phyloP scores from a whole-genome alignment of 2,329 filamentous ascomycete species.

The Scedosporium aurantiacum region DNA sequence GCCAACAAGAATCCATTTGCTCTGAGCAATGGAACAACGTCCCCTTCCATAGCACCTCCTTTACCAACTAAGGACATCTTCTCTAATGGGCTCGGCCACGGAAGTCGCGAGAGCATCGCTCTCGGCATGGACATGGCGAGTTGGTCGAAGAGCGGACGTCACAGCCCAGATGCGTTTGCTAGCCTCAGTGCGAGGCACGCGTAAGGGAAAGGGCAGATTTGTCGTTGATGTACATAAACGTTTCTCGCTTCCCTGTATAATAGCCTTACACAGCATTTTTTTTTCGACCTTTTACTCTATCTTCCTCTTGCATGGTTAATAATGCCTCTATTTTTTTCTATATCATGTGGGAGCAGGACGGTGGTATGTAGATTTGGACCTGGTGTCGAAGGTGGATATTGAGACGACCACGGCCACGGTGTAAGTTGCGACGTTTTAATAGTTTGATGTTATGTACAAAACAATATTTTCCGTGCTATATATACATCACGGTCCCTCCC shows the following conservation, averaged over 20 bases:
- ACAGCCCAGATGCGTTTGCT: constrained; percentile 72
- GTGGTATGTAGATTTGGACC: not conserved
- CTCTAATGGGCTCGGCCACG: not conserved
- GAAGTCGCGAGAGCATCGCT: constrained; percentile 60
- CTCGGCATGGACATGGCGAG: constrained; percentile 49
- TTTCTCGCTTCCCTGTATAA: not conserved
- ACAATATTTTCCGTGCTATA: not conserved
- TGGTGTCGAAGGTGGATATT: not conserved
- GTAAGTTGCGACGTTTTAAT: not conserved
- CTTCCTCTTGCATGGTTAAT: not conserved
- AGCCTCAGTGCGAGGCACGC: constrained; percentile 54
- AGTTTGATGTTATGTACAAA: not conserved
- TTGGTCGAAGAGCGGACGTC: constrained; percentile 58
- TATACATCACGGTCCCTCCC: too few species aligned
- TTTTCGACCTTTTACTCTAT: not conserved
- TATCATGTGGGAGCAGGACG: too few species aligned
- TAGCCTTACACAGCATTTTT: not conserved
- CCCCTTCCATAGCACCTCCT: constrained; percentile 6
- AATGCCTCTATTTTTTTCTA: not conserved
- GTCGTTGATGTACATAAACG: not conserved
- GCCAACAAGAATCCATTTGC: constrained; percentile 50
- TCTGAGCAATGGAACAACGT: constrained; percentile 18
- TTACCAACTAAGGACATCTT: constrained; percentile 1
- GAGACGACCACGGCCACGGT: not conserved
- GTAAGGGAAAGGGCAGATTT: constrained; percentile 1